phyloP scores from a whole-genome alignment of 768 basidiomycete genomes.

The Mycena vitilis region DNA sequence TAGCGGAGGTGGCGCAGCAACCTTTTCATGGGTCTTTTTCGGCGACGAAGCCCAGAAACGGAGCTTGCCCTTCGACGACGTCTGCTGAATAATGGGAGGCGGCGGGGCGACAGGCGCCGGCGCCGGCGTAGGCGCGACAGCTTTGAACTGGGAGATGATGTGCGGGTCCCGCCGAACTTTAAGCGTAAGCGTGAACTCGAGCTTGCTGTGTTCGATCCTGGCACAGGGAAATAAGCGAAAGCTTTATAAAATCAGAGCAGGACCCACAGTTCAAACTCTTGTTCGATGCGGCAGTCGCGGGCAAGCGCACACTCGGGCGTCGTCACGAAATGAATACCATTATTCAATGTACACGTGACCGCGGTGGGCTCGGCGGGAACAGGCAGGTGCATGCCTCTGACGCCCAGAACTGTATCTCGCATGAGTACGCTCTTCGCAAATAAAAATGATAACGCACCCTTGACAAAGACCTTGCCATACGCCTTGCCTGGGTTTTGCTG shows the following conservation, averaged over 20 bases:
- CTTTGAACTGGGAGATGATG: conserved; percentile 81
- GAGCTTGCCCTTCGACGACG: conserved; percentile 73
- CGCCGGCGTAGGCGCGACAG: conserved; percentile 62
- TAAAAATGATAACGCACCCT: conserved; percentile 62
- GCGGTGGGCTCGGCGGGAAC: conserved; percentile 80
- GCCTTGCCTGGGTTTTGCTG: conserved; percentile 84
- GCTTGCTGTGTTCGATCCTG: conserved; percentile 93
- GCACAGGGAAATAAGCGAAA: conserved; percentile 10
- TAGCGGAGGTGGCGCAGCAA: conserved; percentile 36
- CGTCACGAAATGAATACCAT: conserved; percentile 95
- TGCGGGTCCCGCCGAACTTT: conserved; percentile 91
- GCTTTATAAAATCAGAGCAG: not conserved
- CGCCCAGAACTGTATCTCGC: conserved; percentile 71
- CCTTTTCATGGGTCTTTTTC: conserved; percentile 70
- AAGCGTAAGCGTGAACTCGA: conserved; percentile 92
- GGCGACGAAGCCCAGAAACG: conserved; percentile 83
- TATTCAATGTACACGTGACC: conserved; percentile 91
- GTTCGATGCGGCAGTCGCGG: conserved; percentile 74
- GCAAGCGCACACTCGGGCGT: conserved; percentile 81
- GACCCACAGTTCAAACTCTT: conserved; percentile 91
- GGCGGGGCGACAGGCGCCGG: conserved; percentile 48
- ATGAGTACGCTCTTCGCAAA: conserved; percentile 22
- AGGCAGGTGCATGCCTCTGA: conserved; percentile 81
- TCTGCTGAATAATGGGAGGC: conserved; percentile 56
- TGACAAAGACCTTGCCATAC: conserved; percentile 94